Conservation (phyloP, 2,329 filamentous ascomycete species). For the Parasarocladium wereldwijsianum region DNA sequence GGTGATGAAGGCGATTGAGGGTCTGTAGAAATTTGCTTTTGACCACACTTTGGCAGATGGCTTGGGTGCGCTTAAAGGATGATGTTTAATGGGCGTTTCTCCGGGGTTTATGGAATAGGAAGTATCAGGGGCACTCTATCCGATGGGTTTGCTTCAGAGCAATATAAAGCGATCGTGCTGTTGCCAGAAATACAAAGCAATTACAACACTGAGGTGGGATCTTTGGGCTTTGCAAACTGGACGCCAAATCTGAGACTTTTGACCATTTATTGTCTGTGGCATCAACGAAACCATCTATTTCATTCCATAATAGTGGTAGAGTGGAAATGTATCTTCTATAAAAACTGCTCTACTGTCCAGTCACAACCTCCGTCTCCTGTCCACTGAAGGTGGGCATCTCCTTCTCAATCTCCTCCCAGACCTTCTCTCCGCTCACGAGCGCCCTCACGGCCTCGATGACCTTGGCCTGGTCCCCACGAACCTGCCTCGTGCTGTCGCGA, state of each 20-base stretch:
- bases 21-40: slow-evolving; percentile 24
- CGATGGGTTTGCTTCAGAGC: too few species aligned
- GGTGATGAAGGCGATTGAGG: slow-evolving; percentile 44
- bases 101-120: slow-evolving; percentile 8
- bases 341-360: slow-evolving; percentile 14
- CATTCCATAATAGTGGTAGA: too few species aligned
- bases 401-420: slow-evolving; percentile 54
- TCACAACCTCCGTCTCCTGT: slow-evolving; percentile 43
- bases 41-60: too few species aligned
- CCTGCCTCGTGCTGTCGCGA: slow-evolving; percentile 80
- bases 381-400: slow-evolving; percentile 75
- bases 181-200: too few species aligned
- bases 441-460: slow-evolving; percentile 62
- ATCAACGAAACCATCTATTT: too few species aligned
- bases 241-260: too few species aligned
- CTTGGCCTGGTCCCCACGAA: slow-evolving; percentile 67
- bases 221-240: too few species aligned
- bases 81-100: slow-evolving; percentile 2
- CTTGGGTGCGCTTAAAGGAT: slow-evolving; percentile 2
- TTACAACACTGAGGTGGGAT: too few species aligned
- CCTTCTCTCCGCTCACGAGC: slow-evolving; percentile 31
- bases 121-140: too few species aligned
- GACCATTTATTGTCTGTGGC: too few species aligned
- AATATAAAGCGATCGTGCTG: too few species aligned
- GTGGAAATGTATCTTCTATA: slow-evolving; percentile 3